A percentile compares a stretch with the other conserved stretches of the same genome.
phyloP scores from a whole-genome alignment of 306 rosid genomes.

The Cucurbita ficifolia region DNA sequence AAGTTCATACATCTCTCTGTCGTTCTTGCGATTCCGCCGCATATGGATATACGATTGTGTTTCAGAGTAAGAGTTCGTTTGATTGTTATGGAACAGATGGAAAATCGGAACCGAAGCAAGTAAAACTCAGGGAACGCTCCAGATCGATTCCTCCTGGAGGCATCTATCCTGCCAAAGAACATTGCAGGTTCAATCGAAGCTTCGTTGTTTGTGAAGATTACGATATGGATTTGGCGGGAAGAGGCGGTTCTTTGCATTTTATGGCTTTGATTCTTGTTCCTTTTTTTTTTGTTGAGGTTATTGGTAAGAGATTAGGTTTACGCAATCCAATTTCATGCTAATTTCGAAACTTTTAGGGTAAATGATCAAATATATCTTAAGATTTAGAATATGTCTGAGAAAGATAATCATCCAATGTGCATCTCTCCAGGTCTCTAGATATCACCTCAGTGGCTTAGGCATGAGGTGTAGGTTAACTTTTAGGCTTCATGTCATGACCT shows the following conservation, averaged over 20 bases:
- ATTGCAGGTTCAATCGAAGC: slow-evolving; percentile 47
- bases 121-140: slow-evolving; percentile 51
- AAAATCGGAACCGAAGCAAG: slow-evolving; percentile 22
- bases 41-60: not conserved
- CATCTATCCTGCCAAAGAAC: slow-evolving; percentile 87
- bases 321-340: not conserved
- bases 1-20: not conserved
- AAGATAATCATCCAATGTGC: not conserved
- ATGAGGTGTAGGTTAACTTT: not conserved
- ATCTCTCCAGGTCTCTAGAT: not conserved
- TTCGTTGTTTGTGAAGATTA: not conserved
- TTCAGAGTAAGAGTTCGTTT: not conserved
- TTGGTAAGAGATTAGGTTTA: not conserved
- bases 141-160: slow-evolving; percentile 85
- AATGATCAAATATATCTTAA: too few species aligned
- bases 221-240: not conserved
- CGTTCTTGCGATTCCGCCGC: not conserved
- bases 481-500: not conserved
- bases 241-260: not conserved
- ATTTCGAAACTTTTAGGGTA: too few species aligned
- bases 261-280: not conserved
- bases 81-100: slow-evolving; percentile 22
- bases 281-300: not conserved
- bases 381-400: not conserved
- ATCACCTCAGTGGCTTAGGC: not conserved